Percentiles rank a stretch among this genome's conserved stretches.
Evolutionary conservation across 805 yeast species (phyloP).

Genomic region (Dipodascus albidus): DNA sequence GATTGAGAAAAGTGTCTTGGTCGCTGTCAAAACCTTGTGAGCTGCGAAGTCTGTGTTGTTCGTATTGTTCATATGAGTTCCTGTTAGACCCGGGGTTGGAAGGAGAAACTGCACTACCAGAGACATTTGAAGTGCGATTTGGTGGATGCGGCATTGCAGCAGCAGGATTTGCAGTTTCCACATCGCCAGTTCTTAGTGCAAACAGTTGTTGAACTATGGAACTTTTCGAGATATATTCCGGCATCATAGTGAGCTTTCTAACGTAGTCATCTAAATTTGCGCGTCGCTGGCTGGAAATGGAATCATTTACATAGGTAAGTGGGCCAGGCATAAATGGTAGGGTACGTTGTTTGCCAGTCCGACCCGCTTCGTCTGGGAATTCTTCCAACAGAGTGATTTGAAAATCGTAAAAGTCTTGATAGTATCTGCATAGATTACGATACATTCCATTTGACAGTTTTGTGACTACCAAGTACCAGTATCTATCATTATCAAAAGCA

Average conservation of each 20-base stretch:
- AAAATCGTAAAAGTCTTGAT: slow-evolving; percentile 92
- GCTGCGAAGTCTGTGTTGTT: background rate
- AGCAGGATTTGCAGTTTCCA: slow-evolving; percentile 30
- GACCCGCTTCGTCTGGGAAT: slow-evolving; percentile 90
- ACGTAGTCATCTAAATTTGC: slow-evolving; percentile 47
- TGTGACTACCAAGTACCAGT: slow-evolving; percentile 73
- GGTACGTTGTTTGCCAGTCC: slow-evolving; percentile 63
- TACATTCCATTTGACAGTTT: slow-evolving; percentile 54
- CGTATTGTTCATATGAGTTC: background rate
- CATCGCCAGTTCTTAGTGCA: slow-evolving; percentile 53
- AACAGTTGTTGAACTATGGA: slow-evolving; percentile 61
- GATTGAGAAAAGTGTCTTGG: background rate
- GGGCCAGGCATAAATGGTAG: slow-evolving; percentile 97
- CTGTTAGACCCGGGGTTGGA: background rate
- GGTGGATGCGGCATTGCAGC: slow-evolving; percentile 26
- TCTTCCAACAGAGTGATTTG: slow-evolving; percentile 73
- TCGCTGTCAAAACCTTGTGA: background rate
- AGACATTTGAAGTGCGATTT: background rate
- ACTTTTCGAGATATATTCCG: slow-evolving; percentile 62
- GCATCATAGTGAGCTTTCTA: slow-evolving; percentile 53
- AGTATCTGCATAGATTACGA: slow-evolving; percentile 72
- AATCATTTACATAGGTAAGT: slow-evolving; percentile 77
- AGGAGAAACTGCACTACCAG: background rate
- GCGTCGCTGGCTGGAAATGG: slow-evolving; percentile 43
- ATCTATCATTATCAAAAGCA: slow-evolving; percentile 72